Evolutionary conservation across 2,329 filamentous ascomycete species (phyloP), one percentile per base, ranked within the genome.

Genomic region (Graphilbum ipis-grandicollis): DNA sequence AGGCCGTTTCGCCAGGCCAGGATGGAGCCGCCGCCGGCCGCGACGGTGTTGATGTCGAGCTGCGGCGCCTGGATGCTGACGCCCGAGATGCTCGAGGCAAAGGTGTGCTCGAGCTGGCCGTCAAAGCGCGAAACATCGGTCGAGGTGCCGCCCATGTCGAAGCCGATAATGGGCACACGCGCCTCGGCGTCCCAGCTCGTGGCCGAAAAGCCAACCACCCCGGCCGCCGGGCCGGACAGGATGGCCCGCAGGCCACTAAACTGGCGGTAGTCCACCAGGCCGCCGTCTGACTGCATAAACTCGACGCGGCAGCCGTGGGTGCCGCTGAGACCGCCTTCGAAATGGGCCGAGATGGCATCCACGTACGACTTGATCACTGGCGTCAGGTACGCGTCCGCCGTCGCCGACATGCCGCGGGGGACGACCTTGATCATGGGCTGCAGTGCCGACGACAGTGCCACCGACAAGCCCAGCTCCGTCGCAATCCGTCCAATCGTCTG

Each of bases 21-120:
- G 13, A 74, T 63, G 17, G 34, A 37, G 9, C 83, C 83, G 44
- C 86, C 86, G 32, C 85, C 85, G 4, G 85, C 85, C 8, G 86
- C 85, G 1, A 93, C 85, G 0, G 85, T 93, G 54, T 93, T 93
- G 58, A 93, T 93, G 50, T 93, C 85, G 1, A 93, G 66, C 50
- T 93, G 85, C 0, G 85, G 85, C 0, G 80, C 85, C 48, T 93
- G 85, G 18, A 93, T 90, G 0, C 84, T 86, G 1, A 93, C 80
- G 14, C 85, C 86, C 0, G 86, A 85, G 1, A 28, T 41, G 2
- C 73, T 78, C 1, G 73, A 78, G 46, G 78, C 75, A 43, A 79
- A 79, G 5, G 78, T 70, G 45, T 80, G 75, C 41, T 80, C 75
- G 44, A 77, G 71, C 38, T 70, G 58, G 19, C 75, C 75, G 5